Conservation (phyloP, 192 early-diverging fungal species). For the Thamnidium elegans region DNA sequence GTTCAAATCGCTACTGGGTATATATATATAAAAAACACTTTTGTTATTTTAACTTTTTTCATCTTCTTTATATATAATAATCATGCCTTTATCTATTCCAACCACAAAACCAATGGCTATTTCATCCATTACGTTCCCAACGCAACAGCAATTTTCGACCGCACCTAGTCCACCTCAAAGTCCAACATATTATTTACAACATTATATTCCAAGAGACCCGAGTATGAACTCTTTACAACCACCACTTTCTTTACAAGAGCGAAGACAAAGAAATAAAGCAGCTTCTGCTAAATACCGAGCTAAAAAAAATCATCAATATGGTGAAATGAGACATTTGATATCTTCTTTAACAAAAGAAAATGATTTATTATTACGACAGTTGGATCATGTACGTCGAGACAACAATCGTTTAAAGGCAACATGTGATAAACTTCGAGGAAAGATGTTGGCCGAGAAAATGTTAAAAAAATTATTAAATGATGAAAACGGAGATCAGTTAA, state of each 20-base stretch:
- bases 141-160: too few species aligned
- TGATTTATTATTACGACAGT: slow-evolving; percentile 39
- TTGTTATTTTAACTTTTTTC: too few species aligned
- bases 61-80: too few species aligned
- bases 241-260: slow-evolving; percentile 46
- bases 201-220: too few species aligned
- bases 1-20: too few species aligned
- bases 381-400: slow-evolving; percentile 44
- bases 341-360: slow-evolving; percentile 40
- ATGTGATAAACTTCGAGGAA: slow-evolving; percentile 47
- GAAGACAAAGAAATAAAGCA: slow-evolving; percentile 54
- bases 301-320: slow-evolving; percentile 53
- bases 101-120: slow-evolving; percentile 34
- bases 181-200: too few species aligned
- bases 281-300: slow-evolving; percentile 58
- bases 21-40: too few species aligned
- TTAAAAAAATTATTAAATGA: slow-evolving; percentile 38
- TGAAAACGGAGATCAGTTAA: too few species aligned
- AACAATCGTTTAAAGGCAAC: slow-evolving; percentile 40
- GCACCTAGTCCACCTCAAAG: too few species aligned
- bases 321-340: slow-evolving; percentile 53
- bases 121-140: slow-evolving; percentile 25
- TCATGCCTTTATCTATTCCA: too few species aligned
- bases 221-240: too few species aligned
- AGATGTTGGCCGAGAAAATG: slow-evolving; percentile 52